A percentile compares a stretch with the other conserved stretches of the same genome.
Evolutionary conservation across 768 basidiomycete species (phyloP).

Genomic region (Leucogyrophana mollusca): DNA sequence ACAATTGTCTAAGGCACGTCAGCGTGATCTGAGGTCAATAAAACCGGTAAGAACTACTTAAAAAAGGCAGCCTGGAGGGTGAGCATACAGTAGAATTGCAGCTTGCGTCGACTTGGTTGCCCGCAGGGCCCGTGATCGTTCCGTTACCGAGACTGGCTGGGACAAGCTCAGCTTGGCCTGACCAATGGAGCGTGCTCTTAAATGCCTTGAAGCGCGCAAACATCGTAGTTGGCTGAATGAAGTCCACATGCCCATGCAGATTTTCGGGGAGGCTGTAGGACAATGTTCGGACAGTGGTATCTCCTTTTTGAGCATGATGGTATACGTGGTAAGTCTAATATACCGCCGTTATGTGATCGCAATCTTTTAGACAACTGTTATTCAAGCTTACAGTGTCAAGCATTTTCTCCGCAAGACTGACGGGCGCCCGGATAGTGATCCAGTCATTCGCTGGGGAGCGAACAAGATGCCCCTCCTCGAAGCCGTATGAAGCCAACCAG

Average conservation of each 20-base stretch:
- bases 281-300: slow-evolving; percentile 60
- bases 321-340: slow-evolving; percentile 62
- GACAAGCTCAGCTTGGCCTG: slow-evolving; percentile 8
- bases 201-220: slow-evolving; percentile 51
- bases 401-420: slow-evolving; percentile 64
- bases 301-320: slow-evolving; percentile 51
- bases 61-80: slow-evolving; percentile 5
- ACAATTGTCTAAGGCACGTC: slow-evolving; percentile 52
- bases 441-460: slow-evolving; percentile 71
- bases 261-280: slow-evolving; percentile 63
- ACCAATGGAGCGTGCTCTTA: slow-evolving; percentile 38
- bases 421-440: slow-evolving; percentile 58
- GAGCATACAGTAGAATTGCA: slow-evolving; percentile 39
- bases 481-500: slow-evolving; percentile 60
- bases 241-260: slow-evolving; percentile 59
- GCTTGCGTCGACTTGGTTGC: slow-evolving; percentile 41
- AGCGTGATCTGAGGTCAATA: slow-evolving; percentile 40
- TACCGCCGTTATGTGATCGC: background rate
- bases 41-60: background rate
- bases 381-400: slow-evolving; percentile 55
- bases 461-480: slow-evolving; percentile 43
- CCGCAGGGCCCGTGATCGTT: slow-evolving; percentile 28
- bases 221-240: slow-evolving; percentile 72
- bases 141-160: slow-evolving; percentile 4
- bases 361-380: background rate